These are phyloP conservation scores for Colletotrichum sojae DNA, from an alignment of 2,329 filamentous ascomycete genomes.

Conservation along the genomic window DNA sequence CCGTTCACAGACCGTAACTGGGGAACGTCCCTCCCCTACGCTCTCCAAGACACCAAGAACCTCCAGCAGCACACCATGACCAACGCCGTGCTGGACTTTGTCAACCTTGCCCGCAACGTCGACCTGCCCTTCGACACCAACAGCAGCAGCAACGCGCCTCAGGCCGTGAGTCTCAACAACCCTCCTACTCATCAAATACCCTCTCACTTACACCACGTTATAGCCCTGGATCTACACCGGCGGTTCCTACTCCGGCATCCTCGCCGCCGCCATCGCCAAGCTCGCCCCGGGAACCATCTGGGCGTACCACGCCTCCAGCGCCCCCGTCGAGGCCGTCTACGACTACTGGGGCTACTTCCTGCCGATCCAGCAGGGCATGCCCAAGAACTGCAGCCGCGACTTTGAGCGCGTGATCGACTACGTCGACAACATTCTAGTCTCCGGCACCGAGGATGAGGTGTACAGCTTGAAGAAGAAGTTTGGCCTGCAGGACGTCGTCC, in stretches of 20 bases:
- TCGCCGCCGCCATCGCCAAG: slow-evolving; percentile 69
- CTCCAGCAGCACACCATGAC: slow-evolving; percentile 68
- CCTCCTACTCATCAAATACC: too few relatives aligned
- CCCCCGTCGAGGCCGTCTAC: slow-evolving; percentile 67
- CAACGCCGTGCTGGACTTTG: slow-evolving; percentile 67
- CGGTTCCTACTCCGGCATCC: slow-evolving; percentile 69
- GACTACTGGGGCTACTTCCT: slow-evolving; percentile 73
- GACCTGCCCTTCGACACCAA: slow-evolving; percentile 67
- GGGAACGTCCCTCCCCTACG: slow-evolving; percentile 68
- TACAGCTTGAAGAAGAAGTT: slow-evolving; percentile 65
- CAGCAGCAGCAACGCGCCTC: slow-evolving; percentile 62
- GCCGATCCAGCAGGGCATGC: slow-evolving; percentile 70
- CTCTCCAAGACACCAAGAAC: slow-evolving; percentile 64
- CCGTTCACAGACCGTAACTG: slow-evolving; percentile 66
- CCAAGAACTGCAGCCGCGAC: slow-evolving; percentile 70
- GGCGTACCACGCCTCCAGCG: slow-evolving; percentile 71
- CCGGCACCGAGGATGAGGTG: slow-evolving; percentile 58
- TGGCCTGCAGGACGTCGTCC: slow-evolving; percentile 62
- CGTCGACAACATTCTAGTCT: slow-evolving; percentile 63
- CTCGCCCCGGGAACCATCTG: slow-evolving; percentile 69
- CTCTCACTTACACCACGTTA: background rate
- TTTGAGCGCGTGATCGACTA: slow-evolving; percentile 66
- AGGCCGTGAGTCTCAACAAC: slow-evolving; percentile 51
- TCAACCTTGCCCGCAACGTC: slow-evolving; percentile 67
- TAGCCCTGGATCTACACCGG: slow-evolving; percentile 70